phyloP scores from a whole-genome alignment of 305 asterid genomes.

The Fraxinus greggii region DNA sequence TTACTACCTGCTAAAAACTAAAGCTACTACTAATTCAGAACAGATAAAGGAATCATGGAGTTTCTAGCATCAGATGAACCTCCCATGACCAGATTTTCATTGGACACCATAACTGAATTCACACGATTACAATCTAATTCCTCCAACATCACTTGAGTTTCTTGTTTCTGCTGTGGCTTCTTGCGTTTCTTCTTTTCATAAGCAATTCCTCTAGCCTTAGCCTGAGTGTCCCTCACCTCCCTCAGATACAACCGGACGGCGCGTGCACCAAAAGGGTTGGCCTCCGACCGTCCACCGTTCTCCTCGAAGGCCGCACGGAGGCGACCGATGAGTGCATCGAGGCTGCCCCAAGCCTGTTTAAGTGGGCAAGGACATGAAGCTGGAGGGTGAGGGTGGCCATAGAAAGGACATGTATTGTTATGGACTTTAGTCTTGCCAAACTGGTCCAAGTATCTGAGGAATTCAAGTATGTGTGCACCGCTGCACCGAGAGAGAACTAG shows the following conservation, averaged over 20 bases:
- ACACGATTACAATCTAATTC: neutral
- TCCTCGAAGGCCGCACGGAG: constrained; percentile 87
- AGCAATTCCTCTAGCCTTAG: constrained; percentile 77
- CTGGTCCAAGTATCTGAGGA: constrained; percentile 71
- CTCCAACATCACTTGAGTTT: neutral
- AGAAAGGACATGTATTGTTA: constrained; percentile 57
- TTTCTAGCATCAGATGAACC: constrained; percentile 30
- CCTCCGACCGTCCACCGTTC: constrained; percentile 69
- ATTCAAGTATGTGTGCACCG: constrained; percentile 67
- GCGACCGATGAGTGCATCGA: constrained; percentile 76
- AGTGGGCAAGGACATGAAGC: constrained; percentile 79
- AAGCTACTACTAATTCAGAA: constrained; percentile 22
- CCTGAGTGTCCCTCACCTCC: constrained; percentile 80
- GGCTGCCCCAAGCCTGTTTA: constrained; percentile 84
- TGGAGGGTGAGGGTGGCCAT: constrained; percentile 66
- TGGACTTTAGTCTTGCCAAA: constrained; percentile 80
- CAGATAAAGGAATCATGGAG: constrained; percentile 32
- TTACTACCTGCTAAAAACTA: neutral
- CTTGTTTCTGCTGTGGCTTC: constrained; percentile 33
- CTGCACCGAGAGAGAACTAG: constrained; percentile 57
- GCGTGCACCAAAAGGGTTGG: constrained; percentile 79
- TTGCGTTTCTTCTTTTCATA: constrained; percentile 77
- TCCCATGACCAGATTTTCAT: constrained; percentile 19
- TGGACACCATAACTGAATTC: constrained; percentile 5
- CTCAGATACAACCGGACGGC: constrained; percentile 71